Percentiles rank a stretch among this genome's conserved stretches.
phyloP scores from a whole-genome alignment of 2,329 filamentous ascomycete species.

The Ophiocordyceps sinensis region DNA sequence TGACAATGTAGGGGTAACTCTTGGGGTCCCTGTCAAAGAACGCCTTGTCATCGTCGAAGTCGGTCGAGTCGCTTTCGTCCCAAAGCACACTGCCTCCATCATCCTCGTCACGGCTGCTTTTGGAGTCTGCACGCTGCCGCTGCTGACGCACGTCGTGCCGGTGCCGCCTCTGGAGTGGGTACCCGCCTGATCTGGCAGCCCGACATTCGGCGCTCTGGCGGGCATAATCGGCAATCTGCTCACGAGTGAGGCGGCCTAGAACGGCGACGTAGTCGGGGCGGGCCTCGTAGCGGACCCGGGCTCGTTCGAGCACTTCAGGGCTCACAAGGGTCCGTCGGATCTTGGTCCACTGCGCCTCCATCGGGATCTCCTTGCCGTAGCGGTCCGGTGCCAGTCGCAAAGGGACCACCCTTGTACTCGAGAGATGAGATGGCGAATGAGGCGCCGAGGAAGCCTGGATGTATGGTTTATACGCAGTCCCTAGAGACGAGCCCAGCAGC shows the following conservation, averaged over 20 bases:
- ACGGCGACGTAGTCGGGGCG: conserved; percentile 45
- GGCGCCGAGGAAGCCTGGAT: conserved; percentile 3
- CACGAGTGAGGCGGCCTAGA: conserved; percentile 36
- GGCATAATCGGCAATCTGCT: conserved; percentile 37
- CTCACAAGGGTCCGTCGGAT: conserved; percentile 41
- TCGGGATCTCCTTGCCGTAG: conserved; percentile 38
- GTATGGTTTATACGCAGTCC: conserved; percentile 21
- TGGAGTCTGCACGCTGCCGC: conserved; percentile 14
- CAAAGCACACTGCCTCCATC: conserved; percentile 14
- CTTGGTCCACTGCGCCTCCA: conserved; percentile 45
- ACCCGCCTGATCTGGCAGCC: conserved; percentile 16
- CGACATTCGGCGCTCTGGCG: conserved; percentile 32
- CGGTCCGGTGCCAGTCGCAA: conserved; percentile 39
- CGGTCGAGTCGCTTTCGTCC: conserved; percentile 17
- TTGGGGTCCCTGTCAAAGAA: conserved; percentile 14
- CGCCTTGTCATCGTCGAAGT: conserved; percentile 18
- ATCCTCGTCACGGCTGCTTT: conserved; percentile 18
- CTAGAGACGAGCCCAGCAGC: conserved; percentile 22
- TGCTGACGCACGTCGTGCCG: conserved; percentile 4
- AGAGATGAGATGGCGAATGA: conserved; percentile 11
- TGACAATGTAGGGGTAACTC: conserved; percentile 22
- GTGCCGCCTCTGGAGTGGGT: conserved; percentile 4
- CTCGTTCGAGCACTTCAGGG: conserved; percentile 39
- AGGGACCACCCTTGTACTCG: conserved; percentile 15
- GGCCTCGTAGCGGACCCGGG: conserved; percentile 45